Base-by-base conservation (phyloP, 176 grass and related monocot genomes). In the Triticum urartu region DNA sequence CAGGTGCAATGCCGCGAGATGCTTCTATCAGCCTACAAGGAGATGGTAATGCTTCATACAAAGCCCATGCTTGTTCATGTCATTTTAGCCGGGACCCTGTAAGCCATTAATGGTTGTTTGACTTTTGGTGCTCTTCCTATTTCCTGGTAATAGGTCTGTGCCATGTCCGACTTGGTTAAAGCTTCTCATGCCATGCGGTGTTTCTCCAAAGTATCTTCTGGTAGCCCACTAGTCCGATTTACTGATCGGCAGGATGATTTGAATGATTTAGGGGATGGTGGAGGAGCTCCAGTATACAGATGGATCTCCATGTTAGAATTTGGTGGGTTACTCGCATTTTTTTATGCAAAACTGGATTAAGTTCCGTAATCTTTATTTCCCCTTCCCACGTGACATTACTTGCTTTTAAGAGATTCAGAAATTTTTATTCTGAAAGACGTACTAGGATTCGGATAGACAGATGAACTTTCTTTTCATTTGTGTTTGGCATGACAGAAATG, bases 231-330 rank as follows among this genome's bases (percentile, higher is more conserved):
- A 9, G 21, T 86, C 28, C 64, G 78, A 79, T 99, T 93, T 91
- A 88, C 79, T 70, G 87, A 90, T 48, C 32, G 5, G 54, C 78
- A 90, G 69, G 89, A 93, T 68, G 85, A 95, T 82, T 61, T 93
- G 67, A 88, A 90, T 89, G 94, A 96, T 89, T 85, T 14, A 50
- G 94, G 94, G 83, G 94, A 99, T 85, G 90, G 97, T 63, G 92
- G 94, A 84, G 92, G 97, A 65, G 33, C 79, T 84, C 87, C 92
- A 38, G 87, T 99, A 18, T 91, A 91, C 78, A 86, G 43, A 80
- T 94, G 79, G 70, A 79, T 92, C 65, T 90, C 92, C 61, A 68
- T 99, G 45, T 62, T 33, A 79, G 89, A 96, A 54, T 99, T 96
- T 68, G 94, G 97, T 79, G 70, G 32, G 89, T 52, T 75, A 36